These are phyloP conservation scores for Taxillus chinensis DNA, from an alignment of 164 flowering plant genomes.

Conservation along the genomic window DNA sequence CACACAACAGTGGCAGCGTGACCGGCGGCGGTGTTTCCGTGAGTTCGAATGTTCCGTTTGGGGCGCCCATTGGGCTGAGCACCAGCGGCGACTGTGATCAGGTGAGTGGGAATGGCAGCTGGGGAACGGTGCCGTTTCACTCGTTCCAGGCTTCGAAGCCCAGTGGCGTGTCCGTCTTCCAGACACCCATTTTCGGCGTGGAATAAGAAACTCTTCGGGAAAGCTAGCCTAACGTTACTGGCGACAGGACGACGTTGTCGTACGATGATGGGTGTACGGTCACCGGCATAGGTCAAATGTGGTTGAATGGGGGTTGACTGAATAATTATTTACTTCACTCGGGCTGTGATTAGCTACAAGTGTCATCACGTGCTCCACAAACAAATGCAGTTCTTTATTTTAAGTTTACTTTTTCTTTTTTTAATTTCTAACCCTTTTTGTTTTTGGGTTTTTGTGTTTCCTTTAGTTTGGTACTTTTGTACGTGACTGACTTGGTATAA, in stretches of 20 bases:
- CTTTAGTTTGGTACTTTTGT: too few relatives aligned
- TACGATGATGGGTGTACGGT: background rate
- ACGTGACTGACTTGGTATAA: too few relatives aligned
- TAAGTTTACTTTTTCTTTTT: too few relatives aligned
- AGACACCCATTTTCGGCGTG: conserved; percentile 71
- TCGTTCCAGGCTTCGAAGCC: conserved; percentile 41
- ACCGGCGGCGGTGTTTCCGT: conserved; percentile 6
- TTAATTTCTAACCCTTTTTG: too few relatives aligned
- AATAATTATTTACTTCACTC: too few relatives aligned
- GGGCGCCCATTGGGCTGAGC: conserved; percentile 15
- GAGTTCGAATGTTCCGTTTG: conserved; percentile 6
- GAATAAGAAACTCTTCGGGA: conserved; percentile 25
- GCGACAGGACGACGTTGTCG: background rate
- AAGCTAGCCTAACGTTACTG: background rate
- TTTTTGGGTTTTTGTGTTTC: too few relatives aligned
- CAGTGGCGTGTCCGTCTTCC: conserved; percentile 40
- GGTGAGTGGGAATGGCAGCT: conserved; percentile 20
- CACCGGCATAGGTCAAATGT: too few relatives aligned
- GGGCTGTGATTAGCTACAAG: too few relatives aligned
- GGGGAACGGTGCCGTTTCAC: conserved; percentile 24
- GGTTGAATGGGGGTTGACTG: too few relatives aligned
- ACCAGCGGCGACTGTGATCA: conserved; percentile 19
- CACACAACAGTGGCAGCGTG: background rate
- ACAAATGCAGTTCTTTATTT: too few relatives aligned
- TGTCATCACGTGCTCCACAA: too few relatives aligned